Evolutionary conservation across 495 filamentous ascomycete genomes (phyloP), one percentile per base, ranked within the genome.

Genomic region (Hyphodiscus hymeniophilus): DNA sequence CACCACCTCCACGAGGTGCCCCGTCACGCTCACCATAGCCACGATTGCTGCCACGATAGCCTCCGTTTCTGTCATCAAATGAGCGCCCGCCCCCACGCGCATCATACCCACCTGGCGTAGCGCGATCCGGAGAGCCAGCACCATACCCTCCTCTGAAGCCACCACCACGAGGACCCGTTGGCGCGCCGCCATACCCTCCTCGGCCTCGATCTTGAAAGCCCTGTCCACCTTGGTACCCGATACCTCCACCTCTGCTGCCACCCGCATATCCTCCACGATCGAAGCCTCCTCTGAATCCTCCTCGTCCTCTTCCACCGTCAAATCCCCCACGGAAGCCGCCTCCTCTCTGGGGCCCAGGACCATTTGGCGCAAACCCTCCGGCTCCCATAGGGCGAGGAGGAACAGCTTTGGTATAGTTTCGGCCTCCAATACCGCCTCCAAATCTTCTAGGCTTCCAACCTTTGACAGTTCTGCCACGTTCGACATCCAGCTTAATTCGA

Each of bases 361-460:
- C 11, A 21, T 4, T 69, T 57, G 68, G 62, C 32, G 80, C 77
- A 47, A 71, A 82, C 13, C 74, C 79, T 42, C 79, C 81, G 16
- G 84, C 83, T 23, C 86, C 89, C 51, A 79, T 72, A 13, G 89
- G 90, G 20, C 86, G 77, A n/a, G 79, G 71, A 20, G 84, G 76
- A 52, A 80, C 70, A 7, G 83, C 77, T 65, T 94, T 95, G 26
- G 91, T 96, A 67, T 97, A 96, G 33, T 87, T 85, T 55, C 91
- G 85, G 26, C 89, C 89, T 31, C 94, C 92, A 12, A 95, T 75
- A 23, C 94, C 94, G 56, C 92, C 92, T 45, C 91, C 92, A 35
- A 91, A 84, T 30, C 92, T 87, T 43, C 85, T 81, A 45, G 92
- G 92, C 61, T 86, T 87, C 92, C 92, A 98, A 38, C 85, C 89